Base-by-base conservation (phyloP, 2,329 filamentous ascomycete species). In the Ilyonectria destructans region DNA sequence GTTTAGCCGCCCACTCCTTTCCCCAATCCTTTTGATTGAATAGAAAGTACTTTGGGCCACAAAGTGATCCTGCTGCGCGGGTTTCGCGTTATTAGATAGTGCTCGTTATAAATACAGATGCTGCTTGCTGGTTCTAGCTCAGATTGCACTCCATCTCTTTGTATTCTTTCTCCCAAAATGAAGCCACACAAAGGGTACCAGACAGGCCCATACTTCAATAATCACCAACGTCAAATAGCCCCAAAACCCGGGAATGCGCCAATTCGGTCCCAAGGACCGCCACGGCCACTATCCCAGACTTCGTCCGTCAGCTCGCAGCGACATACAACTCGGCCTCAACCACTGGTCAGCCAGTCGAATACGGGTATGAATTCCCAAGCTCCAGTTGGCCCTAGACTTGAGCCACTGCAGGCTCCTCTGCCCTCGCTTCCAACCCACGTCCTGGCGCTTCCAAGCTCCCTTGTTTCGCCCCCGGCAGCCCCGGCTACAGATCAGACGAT, bases 41-140 rank as follows among this genome's bases (percentile, higher is more conserved):
- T 37, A 37, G 35, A 37, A 37, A 46, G 43, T 46, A 46, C 35
- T 46, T 46, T n/a, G 19, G 43, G 43, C 4, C 17, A 21, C 17
- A 46, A 37, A 46, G 17, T 46, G 17, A 46, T 46, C 17, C 43
- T 46, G 17, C 17, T 46, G 43, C 17, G 17, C 17, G 6, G 43
- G 43, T 46, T 19, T 46, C 19, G 43, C 17, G 43, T 46, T 46
- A 46, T 46, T 46, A 46, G n/a, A 46, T 46, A 46, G 43, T 19
- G 19, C n/a, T 46, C 17, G 17, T 46, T 46, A 46, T 46, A 46
- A 46, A 46, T 46, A 46, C 17, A 46, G 43, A 46, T 21, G 17
- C 43, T 46, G 17, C 43, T 46, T 19, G 7, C n/a, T 46, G 6
- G 17, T 6, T 46, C 43, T 9, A 46, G 43, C 43, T 21, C 17